Evolutionary conservation across 257 asterid genomes (phyloP), one percentile per base, ranked within the genome.

Genomic region (Paulownia fortunei): DNA sequence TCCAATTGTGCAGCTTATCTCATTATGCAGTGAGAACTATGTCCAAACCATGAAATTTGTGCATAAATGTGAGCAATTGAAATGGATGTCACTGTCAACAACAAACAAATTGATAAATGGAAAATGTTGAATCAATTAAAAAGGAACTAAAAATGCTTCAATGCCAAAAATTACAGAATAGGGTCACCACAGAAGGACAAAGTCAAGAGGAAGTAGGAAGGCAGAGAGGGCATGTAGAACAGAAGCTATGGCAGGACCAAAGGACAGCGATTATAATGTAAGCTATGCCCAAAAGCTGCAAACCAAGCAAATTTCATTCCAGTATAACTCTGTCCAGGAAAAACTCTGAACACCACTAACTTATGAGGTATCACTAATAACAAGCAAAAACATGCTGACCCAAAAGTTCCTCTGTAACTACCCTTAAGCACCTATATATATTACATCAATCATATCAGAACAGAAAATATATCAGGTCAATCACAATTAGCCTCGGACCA

Each of bases 281-380:
- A 58, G 41, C 51, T 23, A 71, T 37, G 34, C 10, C 44, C 30
- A 30, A 23, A 59, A 71, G 66, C 65, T 62, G 37, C 72, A 54
- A 65, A 41, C 12, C 18, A 26, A 32, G 70, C 63, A 56, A 24
- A 18, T 19, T 58, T 36, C 37, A 26, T 19, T 56, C 21, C 47
- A 52, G 73, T 61, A 36, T 21, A 65, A 69, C 51, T 34, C 26
- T 42, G 8, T 46, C 49, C 16, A 12, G 19, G 42, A 52, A 37
- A 82, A 60, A 18, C 46, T 37, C 82, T 23, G 61, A 54, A 47
- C 36, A 51, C 27, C 37, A 16, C 69, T 63, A 60, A 24, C n/a
- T 52, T 30, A 18, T 10, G 13, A 34, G 30, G 1, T 70, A 36
- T 69, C 16, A 10, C 58, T 59, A 26, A 37, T 49, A 65, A 26